Percentiles rank a stretch among this genome's conserved stretches.
Conservation (phyloP, 371 early-diverging fungal species). For the Capillidium rhysosporum region DNA sequence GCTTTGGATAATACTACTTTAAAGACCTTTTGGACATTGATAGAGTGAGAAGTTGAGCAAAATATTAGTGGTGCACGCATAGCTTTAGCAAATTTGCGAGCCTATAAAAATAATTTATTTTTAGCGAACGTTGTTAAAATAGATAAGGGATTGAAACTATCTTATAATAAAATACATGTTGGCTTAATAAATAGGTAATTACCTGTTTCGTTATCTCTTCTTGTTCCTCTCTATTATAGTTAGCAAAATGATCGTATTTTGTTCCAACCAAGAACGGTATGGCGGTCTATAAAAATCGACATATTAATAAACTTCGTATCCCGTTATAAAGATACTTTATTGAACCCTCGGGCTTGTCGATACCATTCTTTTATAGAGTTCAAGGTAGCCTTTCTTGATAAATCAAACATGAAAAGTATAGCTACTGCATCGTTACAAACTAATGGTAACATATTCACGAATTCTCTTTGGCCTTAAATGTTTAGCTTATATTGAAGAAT, state of each 20-base stretch:
- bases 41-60: slow-evolving; percentile 78
- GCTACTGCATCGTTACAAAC: slow-evolving; percentile 93
- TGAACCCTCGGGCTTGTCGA: slow-evolving; percentile 87
- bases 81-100: slow-evolving; percentile 71
- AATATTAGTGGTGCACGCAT: slow-evolving; percentile 91
- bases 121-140: neutral
- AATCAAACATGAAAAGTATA: slow-evolving; percentile 88
- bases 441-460: slow-evolving; percentile 91
- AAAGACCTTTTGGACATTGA: slow-evolving; percentile 93
- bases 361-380: slow-evolving; percentile 93
- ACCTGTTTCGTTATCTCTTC: slow-evolving; percentile 83
- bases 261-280: slow-evolving; percentile 91
- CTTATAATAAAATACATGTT: neutral
- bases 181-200: slow-evolving; percentile 1
- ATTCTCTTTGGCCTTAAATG: slow-evolving; percentile 69
- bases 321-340: slow-evolving; percentile 29
- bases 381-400: slow-evolving; percentile 75
- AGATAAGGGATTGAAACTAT: neutral
- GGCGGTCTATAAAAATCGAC: slow-evolving; percentile 37
- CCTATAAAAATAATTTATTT: slow-evolving; percentile 18
- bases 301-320: neutral
- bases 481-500: neutral
- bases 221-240: slow-evolving; percentile 61
- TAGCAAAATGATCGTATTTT: slow-evolving; percentile 85
- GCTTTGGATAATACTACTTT: slow-evolving; percentile 87